Conservation (phyloP, 345 rosid species). For the Brassica nigra region DNA sequence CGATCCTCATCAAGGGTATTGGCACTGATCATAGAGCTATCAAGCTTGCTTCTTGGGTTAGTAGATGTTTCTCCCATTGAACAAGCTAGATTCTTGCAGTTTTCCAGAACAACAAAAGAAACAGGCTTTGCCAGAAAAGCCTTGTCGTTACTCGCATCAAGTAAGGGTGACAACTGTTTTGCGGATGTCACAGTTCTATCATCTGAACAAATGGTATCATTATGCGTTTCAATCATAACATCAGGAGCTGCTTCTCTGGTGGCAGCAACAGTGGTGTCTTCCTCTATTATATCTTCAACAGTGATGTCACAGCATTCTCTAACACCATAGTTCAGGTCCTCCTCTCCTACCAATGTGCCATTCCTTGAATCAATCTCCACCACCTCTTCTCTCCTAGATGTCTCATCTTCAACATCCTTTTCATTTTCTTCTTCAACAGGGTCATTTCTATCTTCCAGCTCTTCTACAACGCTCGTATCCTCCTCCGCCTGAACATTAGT, state of each 20-base stretch:
- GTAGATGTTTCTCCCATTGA: conserved; percentile 12
- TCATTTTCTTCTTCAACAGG: too few species aligned
- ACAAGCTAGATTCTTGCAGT: conserved; percentile 21
- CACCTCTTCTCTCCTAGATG: too few species aligned
- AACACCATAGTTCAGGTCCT: too few species aligned
- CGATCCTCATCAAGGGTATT: background rate
- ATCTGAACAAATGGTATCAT: conserved; percentile 11
- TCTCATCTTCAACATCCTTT: too few species aligned
- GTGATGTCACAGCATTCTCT: background rate
- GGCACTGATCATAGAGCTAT: conserved; percentile 9
- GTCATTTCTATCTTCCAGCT: too few species aligned
- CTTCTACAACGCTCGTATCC: too few species aligned
- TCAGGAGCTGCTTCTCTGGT: conserved; percentile 4
- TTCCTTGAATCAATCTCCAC: too few species aligned
- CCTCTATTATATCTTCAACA: conserved; percentile 5
- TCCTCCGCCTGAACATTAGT: too few species aligned
- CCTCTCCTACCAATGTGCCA: too few species aligned
- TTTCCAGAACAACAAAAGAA: conserved; percentile 19
- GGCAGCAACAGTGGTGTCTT: background rate
- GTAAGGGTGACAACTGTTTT: conserved; percentile 2
- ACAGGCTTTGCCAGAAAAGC: conserved; percentile 25
- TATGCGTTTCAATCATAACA: conserved; percentile 8
- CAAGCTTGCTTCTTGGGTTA: conserved; percentile 13
- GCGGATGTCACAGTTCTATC: conserved; percentile 7
- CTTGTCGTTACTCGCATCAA: conserved; percentile 5